Base-by-base conservation (phyloP, 2,329 filamentous ascomycete species). In the Phoma sp. region DNA sequence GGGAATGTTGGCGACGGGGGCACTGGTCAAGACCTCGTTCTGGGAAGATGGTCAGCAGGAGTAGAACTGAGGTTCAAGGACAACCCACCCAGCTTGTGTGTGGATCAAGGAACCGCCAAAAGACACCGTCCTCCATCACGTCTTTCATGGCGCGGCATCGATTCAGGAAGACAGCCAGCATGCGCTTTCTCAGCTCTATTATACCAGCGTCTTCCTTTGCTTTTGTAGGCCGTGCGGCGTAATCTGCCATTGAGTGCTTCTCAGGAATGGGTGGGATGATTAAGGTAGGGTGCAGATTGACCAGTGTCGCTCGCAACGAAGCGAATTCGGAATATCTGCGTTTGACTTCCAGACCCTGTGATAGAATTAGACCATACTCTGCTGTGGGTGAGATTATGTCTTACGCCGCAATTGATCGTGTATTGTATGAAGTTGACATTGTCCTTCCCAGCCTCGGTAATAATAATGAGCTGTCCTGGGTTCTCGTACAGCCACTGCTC, bases 191-290 rank as follows among this genome's bases (percentile, higher is more conserved):
- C 61, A 98, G 80, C 71, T 99, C 95, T 60, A 99, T 99, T 40
- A 98, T 99, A 57, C 93, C 90, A 53, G 92, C 89, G 72, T 99
- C 96, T 75, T 99, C 93, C 75, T 97, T 99, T 14, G 96, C 96
- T 68, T 93, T 97, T 33, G 95, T 99, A 1, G 96, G 95, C 67
- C 96, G 98, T 25, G 96, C 93, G 13, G 95, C 95, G 72, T 99
- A 99, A 75, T 99, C 95, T 57, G 93, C 93, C 89, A 99, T 96
- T 40, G 92, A 95, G 75, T 99, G 95, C 77, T 99, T 99, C 78
- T 99, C 96, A 22, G 95, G 95, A 68, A 99, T 99, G 3, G 95
- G 95, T 7, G 95, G 96, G 47, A 99, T 90, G 67, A 99, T 90
- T 37, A 99, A 83, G 0, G 95, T 99, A 7, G 96, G 95, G 72